Evolutionary conservation across 2,329 filamentous ascomycete genomes (phyloP).

Genomic region (Epichloe bromicola): DNA sequence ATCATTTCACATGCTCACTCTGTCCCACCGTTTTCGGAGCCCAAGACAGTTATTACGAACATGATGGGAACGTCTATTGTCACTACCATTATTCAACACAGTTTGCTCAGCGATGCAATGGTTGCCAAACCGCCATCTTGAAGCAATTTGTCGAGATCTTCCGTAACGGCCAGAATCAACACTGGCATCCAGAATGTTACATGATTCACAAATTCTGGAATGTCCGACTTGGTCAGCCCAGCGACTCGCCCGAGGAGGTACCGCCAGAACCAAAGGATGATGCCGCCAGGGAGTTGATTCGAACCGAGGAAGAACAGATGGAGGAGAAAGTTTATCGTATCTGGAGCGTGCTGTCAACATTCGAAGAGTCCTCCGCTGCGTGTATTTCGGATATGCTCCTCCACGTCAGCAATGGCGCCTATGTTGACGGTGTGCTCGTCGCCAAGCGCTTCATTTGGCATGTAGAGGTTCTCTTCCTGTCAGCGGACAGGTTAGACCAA

Average conservation of each 20-base stretch:
- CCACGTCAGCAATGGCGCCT: slow-evolving; percentile 94
- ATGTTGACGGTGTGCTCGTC: slow-evolving; percentile 86
- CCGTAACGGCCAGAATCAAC: slow-evolving; percentile 93
- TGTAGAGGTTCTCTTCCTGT: slow-evolving; percentile 82
- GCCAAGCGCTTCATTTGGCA: slow-evolving; percentile 95
- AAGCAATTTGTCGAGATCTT: slow-evolving; percentile 99
- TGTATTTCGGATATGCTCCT: slow-evolving; percentile 99
- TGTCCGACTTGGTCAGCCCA: slow-evolving; percentile 62
- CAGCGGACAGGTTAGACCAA: slow-evolving; percentile 72
- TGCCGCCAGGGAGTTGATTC: slow-evolving; percentile 61
- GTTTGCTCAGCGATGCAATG: slow-evolving; percentile 91
- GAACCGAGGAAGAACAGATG: slow-evolving; percentile 81
- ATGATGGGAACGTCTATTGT: slow-evolving; percentile 91
- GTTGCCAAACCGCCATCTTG: slow-evolving; percentile 90
- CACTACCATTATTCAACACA: slow-evolving; percentile 98
- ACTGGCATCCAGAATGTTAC: slow-evolving; percentile 99
- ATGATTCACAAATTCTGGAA: slow-evolving; percentile 99
- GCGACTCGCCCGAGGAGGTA: slow-evolving; percentile 32
- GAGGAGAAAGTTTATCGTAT: slow-evolving; percentile 97
- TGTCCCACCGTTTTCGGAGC: slow-evolving; percentile 97
- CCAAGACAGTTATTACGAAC: slow-evolving; percentile 97
- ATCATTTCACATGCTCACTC: slow-evolving; percentile 96
- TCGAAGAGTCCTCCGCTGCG: slow-evolving; percentile 93
- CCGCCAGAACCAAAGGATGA: slow-evolving; percentile 32
- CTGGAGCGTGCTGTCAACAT: slow-evolving; percentile 93